Base-by-base conservation (phyloP, 208 protist genomes). In the Crithidia sp. region DNA sequence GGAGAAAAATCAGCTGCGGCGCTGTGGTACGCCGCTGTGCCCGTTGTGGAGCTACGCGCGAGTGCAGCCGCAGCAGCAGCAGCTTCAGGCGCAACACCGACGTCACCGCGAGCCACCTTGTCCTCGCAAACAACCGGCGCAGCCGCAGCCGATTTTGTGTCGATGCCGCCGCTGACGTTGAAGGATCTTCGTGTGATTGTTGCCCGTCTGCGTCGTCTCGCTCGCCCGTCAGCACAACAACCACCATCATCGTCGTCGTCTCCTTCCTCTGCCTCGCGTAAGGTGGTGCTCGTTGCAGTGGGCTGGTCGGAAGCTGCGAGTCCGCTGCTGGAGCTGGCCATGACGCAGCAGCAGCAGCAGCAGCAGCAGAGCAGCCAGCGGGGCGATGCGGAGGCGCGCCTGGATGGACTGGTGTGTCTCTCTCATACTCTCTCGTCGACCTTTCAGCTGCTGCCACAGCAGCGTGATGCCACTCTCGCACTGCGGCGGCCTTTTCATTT, bases 321-420 rank as follows among this genome's bases (percentile, higher is more conserved):
- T n/a, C 82, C 77, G 13, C 67, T 87, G 13, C 53, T 87, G 19
- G 78, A 83, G 61, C 63, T 84, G 37, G 77, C 81, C 39, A 87
- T 87, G 47, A 76, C 77, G 10, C 70, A 71, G 55, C 66, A 50
- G n/a, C 70, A 76, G 10, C 72, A 71, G 49, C 56, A 74, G 59
- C 70, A 16, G 49, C 64, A 16, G 37, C 41, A 9, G 36, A 37
- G 41, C 13, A 36, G 6, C 6, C 50, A 10, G 41, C 7, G 4
- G 41, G 13, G 9, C 14, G 44, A 5, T 5, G 44, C 60, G 19
- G 41, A 59, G 12, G 76, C 83, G 36, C 75, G 67, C 3, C 64
- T 89, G 44, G 79, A 84, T 54, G 76, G 76, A 5, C 13, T 85
- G 40, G 64, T 89, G 41, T 87, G 80, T 61, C 44, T 89, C 63